phyloP scores from a whole-genome alignment of 805 yeast genomes.

The Metschnikowia picachoensis region DNA sequence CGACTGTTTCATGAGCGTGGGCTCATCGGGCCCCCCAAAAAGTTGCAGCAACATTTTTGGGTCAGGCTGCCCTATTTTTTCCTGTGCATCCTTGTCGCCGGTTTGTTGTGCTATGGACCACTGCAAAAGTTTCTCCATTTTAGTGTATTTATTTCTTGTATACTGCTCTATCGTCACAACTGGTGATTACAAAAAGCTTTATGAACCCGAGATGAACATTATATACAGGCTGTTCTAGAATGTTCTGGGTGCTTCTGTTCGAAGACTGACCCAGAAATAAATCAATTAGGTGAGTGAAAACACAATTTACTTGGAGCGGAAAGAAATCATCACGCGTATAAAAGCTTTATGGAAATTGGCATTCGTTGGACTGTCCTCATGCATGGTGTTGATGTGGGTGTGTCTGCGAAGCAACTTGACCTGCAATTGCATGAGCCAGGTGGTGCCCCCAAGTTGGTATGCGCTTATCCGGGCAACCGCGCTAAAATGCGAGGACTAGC shows the following conservation, averaged over 20 bases:
- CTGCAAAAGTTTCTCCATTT: constrained; percentile 84
- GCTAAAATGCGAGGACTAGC: not conserved
- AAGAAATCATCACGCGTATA: no score
- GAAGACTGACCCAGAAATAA: no score
- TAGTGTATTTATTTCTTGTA: not conserved
- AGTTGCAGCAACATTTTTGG: constrained; percentile 76
- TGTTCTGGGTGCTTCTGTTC: constrained; percentile 8
- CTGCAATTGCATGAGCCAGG: constrained; percentile 3
- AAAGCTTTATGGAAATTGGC: no score
- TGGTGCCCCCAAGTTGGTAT: not conserved
- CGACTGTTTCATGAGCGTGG: constrained; percentile 79
- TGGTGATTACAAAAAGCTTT: no score
- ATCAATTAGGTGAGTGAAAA: no score
- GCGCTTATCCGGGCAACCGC: constrained; percentile 8
- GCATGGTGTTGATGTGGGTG: no score
- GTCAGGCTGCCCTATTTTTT: constrained; percentile 65
- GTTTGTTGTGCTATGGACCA: constrained; percentile 86
- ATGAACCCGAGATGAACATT: not conserved
- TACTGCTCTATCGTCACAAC: no score
- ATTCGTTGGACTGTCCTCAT: no score
- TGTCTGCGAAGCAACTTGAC: no score
- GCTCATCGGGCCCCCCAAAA: constrained; percentile 81
- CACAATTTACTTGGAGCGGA: no score
- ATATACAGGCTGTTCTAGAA: constrained; percentile 17
- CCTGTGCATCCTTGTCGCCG: constrained; percentile 65